Conservation (phyloP, 495 filamentous ascomycete genomes). For the Haplographium delicatum region DNA sequence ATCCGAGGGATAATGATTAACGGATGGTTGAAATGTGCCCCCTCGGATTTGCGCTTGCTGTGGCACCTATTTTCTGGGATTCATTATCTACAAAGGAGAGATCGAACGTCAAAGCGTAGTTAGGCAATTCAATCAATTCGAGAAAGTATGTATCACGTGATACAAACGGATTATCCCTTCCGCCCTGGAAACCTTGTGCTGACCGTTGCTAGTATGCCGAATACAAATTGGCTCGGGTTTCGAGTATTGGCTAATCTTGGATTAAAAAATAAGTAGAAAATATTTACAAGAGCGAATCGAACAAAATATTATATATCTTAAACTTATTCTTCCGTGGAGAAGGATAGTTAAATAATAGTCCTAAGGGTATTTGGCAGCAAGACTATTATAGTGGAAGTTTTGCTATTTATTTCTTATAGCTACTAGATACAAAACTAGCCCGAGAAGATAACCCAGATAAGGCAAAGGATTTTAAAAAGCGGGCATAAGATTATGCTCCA, state of each 20-base stretch:
- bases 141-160: conserved; percentile 43
- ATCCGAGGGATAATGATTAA: conserved; percentile 67
- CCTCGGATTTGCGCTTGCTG: conserved; percentile 40
- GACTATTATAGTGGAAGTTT: conserved; percentile 81
- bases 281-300: conserved; percentile 62
- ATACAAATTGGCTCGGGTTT: conserved; percentile 70
- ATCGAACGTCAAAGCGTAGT: conserved; percentile 58
- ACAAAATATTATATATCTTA: conserved; percentile 65
- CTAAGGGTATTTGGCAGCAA: conserved; percentile 71
- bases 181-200: too few relatives aligned
- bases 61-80: conserved; percentile 52
- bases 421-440: conserved; percentile 69
- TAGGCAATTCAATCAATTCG: conserved; percentile 66
- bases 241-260: conserved; percentile 79
- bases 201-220: conserved; percentile 41
- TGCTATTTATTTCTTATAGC: conserved; percentile 71
- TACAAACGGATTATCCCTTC: neutral
- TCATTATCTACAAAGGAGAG: conserved; percentile 53
- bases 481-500: conserved; percentile 58
- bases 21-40: conserved; percentile 82
- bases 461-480: conserved; percentile 60
- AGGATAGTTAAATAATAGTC: conserved; percentile 77
- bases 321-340: conserved; percentile 74
- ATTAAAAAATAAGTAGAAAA: conserved; percentile 56
- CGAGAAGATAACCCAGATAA: conserved; percentile 60